These are phyloP conservation scores for Cladophialophora psammophila DNA, from an alignment of 2,329 filamentous ascomycete species.

Conservation along the genomic window DNA sequence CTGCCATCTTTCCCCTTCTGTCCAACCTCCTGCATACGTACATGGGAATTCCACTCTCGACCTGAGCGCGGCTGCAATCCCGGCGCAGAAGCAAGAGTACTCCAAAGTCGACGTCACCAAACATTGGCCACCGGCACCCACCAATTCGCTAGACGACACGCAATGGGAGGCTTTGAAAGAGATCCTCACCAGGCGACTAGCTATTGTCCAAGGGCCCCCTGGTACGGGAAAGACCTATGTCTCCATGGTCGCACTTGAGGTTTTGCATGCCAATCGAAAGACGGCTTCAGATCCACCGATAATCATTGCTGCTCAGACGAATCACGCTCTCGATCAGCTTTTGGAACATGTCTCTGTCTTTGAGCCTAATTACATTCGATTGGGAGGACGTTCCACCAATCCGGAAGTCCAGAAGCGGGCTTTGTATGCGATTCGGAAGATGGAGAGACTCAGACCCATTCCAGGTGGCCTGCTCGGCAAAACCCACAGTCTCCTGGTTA, in stretches of 20 bases:
- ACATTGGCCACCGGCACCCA: constrained; percentile 58
- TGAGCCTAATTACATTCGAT: constrained; percentile 68
- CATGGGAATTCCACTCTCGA: constrained; percentile 58
- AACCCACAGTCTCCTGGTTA: constrained; percentile 53
- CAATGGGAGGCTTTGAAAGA: constrained; percentile 72
- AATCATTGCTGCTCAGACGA: constrained; percentile 84
- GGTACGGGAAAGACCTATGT: constrained; percentile 83
- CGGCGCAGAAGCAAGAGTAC: constrained; percentile 46
- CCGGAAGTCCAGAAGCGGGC: constrained; percentile 70
- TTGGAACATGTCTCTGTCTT: constrained; percentile 69
- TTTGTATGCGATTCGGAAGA: constrained; percentile 66
- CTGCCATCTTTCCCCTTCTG: constrained; percentile 47
- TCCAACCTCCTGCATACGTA: constrained; percentile 63
- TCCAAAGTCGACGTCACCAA: constrained; percentile 62
- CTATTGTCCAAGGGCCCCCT: constrained; percentile 84
- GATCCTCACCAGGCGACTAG: constrained; percentile 74
- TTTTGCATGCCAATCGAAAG: constrained; percentile 67
- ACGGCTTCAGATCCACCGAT: constrained; percentile 68
- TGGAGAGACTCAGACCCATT: constrained; percentile 45
- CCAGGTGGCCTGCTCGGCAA: constrained; percentile 51
- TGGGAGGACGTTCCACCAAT: constrained; percentile 75
- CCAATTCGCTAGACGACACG: constrained; percentile 69
- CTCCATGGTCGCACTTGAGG: constrained; percentile 73
- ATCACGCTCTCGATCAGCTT: constrained; percentile 87
- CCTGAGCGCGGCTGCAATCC: constrained; percentile 50